Conservation (phyloP, 2,329 filamentous ascomycete genomes). For the Alternaria brassicicola region DNA sequence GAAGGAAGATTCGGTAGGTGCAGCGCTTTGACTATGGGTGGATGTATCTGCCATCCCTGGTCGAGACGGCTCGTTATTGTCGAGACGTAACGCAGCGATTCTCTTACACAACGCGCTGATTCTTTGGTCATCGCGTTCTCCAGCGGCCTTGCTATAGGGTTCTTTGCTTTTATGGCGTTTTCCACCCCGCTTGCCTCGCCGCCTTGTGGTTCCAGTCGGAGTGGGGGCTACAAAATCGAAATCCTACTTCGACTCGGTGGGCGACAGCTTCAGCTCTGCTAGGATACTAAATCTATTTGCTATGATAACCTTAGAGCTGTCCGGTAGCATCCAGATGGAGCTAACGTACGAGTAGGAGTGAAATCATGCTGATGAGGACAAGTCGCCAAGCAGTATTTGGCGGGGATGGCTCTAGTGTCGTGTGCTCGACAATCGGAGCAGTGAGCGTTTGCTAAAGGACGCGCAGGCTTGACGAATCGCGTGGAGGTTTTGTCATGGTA, state of each 20-base stretch:
- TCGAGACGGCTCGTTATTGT: conserved; percentile 3
- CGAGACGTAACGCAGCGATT: conserved; percentile 14
- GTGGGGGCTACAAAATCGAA: conserved; percentile 28
- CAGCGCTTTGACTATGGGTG: not conserved
- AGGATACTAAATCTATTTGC: conserved; percentile 41
- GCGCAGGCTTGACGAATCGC: conserved; percentile 11
- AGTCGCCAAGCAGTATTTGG: conserved; percentile 10
- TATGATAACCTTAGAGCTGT: conserved; percentile 6
- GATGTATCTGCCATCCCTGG: not conserved
- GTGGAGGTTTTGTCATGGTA: conserved; percentile 14
- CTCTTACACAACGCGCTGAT: conserved; percentile 15
- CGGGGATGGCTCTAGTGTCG: not conserved
- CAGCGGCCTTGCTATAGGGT: not conserved
- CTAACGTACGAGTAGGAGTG: conserved; percentile 27
- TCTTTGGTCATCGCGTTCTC: not conserved
- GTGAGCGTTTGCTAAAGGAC: conserved; percentile 9
- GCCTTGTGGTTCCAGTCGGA: conserved; percentile 5
- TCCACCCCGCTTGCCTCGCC: conserved; percentile 29
- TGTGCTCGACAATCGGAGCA: conserved; percentile 19
- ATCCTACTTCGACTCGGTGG: conserved; percentile 25
- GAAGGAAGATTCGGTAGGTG: not conserved
- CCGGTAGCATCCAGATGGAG: not conserved
- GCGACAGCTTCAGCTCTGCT: conserved; percentile 25
- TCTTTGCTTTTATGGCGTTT: conserved; percentile 21
- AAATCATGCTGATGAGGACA: conserved; percentile 28